A percentile compares a stretch with the other conserved stretches of the same genome.
These are phyloP conservation scores for Calocybe gambosa DNA, from an alignment of 1,284 basidiomycete species.

Conservation along the genomic window DNA sequence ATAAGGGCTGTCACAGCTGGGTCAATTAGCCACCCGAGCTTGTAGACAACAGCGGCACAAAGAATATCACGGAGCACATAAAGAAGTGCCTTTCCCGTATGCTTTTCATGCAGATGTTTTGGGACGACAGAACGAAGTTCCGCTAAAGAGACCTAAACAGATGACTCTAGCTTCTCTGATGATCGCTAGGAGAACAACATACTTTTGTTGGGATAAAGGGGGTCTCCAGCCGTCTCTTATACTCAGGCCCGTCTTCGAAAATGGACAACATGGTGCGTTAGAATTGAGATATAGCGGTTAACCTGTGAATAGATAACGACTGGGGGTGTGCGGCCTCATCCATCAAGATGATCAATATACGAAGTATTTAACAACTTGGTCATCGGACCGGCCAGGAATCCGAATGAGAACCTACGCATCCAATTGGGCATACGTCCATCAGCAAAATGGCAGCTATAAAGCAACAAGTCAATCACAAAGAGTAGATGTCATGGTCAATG, in stretches of 20 bases:
- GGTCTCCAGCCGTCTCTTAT: conserved; percentile 32
- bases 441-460: too few species aligned
- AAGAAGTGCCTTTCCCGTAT: conserved; percentile 50
- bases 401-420: background rate
- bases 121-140: conserved; percentile 45
- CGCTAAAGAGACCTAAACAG: conserved; percentile 32
- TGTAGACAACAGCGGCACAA: conserved; percentile 51
- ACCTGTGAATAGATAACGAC: background rate
- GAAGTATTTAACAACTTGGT: background rate
- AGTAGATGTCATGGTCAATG: background rate
- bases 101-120: conserved; percentile 66
- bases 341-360: background rate
- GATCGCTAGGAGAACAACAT: background rate
- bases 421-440: background rate
- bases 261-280: conserved; percentile 21
- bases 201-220: conserved; percentile 37
- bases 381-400: background rate
- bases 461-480: too few species aligned
- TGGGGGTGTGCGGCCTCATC: background rate
- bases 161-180: background rate
- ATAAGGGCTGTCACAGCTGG: conserved; percentile 24
- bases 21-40: conserved; percentile 56
- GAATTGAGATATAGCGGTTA: background rate
- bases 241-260: conserved; percentile 41
- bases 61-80: conserved; percentile 56